Evolutionary conservation across 2,329 filamentous ascomycete genomes (phyloP).

Genomic region (Pseudogymnoascus sp.): DNA sequence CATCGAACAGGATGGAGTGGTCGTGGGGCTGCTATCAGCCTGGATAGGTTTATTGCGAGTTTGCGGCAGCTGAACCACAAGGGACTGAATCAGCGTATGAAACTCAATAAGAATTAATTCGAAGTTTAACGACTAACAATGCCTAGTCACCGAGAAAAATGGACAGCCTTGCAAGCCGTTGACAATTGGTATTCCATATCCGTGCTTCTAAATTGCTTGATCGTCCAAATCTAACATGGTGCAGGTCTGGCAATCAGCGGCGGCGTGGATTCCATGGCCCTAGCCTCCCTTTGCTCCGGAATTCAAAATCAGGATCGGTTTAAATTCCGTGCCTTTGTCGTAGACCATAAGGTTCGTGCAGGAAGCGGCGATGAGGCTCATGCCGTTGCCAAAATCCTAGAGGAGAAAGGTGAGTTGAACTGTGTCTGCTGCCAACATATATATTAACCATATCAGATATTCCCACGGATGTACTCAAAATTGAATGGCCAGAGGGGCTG

Average conservation of each 20-base stretch:
- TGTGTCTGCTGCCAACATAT: background rate
- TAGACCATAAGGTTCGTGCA: constrained; percentile 50
- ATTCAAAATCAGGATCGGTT: constrained; percentile 20
- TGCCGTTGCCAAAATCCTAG: constrained; percentile 32
- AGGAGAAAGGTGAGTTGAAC: constrained; percentile 12
- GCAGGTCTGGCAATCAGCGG: constrained; percentile 77
- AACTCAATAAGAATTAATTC: background rate
- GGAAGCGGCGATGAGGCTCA: constrained; percentile 46
- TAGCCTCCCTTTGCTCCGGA: constrained; percentile 64
- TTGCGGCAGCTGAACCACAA: background rate
- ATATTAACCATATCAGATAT: constrained; percentile 19
- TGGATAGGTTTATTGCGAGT: constrained; percentile 2
- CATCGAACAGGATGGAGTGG: constrained; percentile 2
- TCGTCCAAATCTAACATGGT: background rate
- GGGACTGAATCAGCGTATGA: constrained; percentile 6
- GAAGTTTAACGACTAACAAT: background rate
- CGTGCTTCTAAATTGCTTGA: background rate
- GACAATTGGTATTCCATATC: background rate
- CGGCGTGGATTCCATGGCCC: constrained; percentile 95
- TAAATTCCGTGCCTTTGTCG: constrained; percentile 39
- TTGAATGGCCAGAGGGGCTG: constrained; percentile 43
- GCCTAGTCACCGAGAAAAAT: background rate
- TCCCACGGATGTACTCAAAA: constrained; percentile 22
- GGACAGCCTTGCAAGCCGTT: background rate
- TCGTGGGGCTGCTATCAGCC: background rate